phyloP scores from a whole-genome alignment of 805 yeast species.

The Starmerella vaccinii region DNA sequence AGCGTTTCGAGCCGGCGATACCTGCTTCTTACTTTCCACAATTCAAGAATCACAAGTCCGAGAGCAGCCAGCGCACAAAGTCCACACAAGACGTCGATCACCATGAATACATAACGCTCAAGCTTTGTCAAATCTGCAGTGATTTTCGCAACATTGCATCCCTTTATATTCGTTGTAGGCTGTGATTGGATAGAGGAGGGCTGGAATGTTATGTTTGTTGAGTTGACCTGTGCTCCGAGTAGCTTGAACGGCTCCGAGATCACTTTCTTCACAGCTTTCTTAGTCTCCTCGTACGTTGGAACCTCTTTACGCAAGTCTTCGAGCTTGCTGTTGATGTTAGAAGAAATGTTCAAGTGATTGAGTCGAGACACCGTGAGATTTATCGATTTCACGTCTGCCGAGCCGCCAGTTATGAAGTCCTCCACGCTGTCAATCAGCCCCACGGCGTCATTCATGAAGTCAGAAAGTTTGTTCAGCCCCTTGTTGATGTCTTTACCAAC shows the following conservation, averaged over 20 bases:
- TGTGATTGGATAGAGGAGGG: background rate
- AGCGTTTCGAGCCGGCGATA: conserved; percentile 18
- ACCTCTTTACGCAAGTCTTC: conserved; percentile 41
- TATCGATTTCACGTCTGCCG: conserved; percentile 39
- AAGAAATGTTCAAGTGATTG: conserved; percentile 53
- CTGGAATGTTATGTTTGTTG: conserved; percentile 9
- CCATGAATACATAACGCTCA: background rate
- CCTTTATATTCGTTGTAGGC: background rate
- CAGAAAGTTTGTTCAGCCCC: conserved; percentile 53
- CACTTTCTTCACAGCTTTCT: conserved; percentile 45
- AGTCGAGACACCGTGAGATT: conserved; percentile 50
- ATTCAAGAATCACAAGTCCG: conserved; percentile 4
- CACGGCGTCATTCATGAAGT: conserved; percentile 46
- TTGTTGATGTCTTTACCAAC: conserved; percentile 54
- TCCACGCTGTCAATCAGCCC: conserved; percentile 44
- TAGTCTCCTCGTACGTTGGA: conserved; percentile 58
- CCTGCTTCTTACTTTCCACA: conserved; percentile 6
- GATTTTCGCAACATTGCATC: conserved; percentile 9
- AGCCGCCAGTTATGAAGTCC: conserved; percentile 44
- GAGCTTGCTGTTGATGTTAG: conserved; percentile 46
- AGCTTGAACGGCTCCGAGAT: conserved; percentile 52
- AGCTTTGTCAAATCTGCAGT: conserved; percentile 1
- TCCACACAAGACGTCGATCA: conserved; percentile 7
- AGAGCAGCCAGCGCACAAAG: conserved; percentile 13
- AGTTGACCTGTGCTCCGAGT: conserved; percentile 35